Evolutionary conservation across 2,329 filamentous ascomycete species (phyloP).

Genomic region (Pseudogymnoascus sp.): DNA sequence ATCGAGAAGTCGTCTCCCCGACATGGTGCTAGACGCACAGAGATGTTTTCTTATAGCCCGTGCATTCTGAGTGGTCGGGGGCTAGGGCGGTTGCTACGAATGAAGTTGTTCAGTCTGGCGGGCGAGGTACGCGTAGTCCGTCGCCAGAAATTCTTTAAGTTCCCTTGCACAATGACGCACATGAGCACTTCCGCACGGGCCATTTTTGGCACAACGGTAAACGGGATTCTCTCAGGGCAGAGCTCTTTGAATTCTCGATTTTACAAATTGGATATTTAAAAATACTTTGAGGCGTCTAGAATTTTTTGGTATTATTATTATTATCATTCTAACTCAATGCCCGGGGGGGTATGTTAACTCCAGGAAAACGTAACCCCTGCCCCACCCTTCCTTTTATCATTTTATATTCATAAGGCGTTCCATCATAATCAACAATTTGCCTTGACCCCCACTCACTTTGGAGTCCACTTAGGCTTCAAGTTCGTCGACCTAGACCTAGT

Average conservation of each 20-base stretch:
- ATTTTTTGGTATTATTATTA: conserved; percentile 4
- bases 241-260: not conserved
- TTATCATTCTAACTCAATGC: not conserved
- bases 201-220: not conserved
- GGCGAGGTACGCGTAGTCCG: not conserved
- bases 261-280: not conserved
- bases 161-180: conserved; percentile 5
- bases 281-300: not conserved
- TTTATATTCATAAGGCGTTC: conserved; percentile 5
- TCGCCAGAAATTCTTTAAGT: not conserved
- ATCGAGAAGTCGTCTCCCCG: conserved; percentile 61
- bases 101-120: not conserved
- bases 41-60: not conserved
- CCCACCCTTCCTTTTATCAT: not conserved
- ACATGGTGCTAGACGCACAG: conserved; percentile 35
- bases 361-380: not conserved
- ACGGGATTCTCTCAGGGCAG: not conserved
- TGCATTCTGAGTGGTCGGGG: not conserved
- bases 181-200: not conserved
- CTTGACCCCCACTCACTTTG: conserved; percentile 14
- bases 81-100: not conserved
- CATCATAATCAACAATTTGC: not conserved
- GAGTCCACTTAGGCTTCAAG: conserved; percentile 26
- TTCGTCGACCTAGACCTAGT: conserved; percentile 24
- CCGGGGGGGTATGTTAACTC: not conserved